Conservation (phyloP, 2,329 filamentous ascomycete species). For the Penicillium brasilianum region DNA sequence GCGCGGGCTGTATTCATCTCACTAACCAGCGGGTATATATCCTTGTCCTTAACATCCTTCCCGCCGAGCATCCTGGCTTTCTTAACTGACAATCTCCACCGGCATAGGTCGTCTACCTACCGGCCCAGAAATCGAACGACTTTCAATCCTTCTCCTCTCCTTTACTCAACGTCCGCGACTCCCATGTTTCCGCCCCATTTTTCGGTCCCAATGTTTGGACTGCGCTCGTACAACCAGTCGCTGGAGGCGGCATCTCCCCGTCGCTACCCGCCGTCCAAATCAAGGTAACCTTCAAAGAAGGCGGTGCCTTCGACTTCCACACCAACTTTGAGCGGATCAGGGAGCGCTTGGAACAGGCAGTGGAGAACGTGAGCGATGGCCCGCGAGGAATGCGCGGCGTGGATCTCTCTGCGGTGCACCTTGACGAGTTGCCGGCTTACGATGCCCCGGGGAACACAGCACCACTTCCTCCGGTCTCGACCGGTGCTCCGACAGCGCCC, state of each 20-base stretch:
- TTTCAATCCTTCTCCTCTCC: conserved; percentile 90
- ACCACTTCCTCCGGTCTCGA: conserved; percentile 10
- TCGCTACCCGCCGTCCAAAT: conserved; percentile 75
- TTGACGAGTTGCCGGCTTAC: conserved; percentile 89
- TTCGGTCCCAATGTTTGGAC: conserved; percentile 93
- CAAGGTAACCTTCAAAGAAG: conserved; percentile 89
- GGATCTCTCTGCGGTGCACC: conserved; percentile 68
- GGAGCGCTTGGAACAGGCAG: conserved; percentile 79
- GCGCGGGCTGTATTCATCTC: conserved; percentile 75
- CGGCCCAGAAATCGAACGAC: conserved; percentile 66
- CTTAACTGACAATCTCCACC: conserved; percentile 15
- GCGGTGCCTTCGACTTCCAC: conserved; percentile 92
- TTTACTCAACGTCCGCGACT: conserved; percentile 84
- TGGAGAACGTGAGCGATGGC: conserved; percentile 59
- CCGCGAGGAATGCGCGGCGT: conserved; percentile 54
- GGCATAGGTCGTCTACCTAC: conserved; percentile 81
- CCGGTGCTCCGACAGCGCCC: conserved; percentile 17
- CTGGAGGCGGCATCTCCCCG: conserved; percentile 80
- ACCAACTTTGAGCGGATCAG: conserved; percentile 81
- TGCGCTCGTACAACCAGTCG: conserved; percentile 76
- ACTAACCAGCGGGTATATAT: conserved; percentile 77
- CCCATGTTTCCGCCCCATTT: conserved; percentile 83
- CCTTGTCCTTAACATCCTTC: conserved; percentile 21
- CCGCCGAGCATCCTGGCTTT: not conserved
- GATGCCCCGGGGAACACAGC: conserved; percentile 61